A percentile compares a stretch with the other conserved stretches of the same genome.
These are phyloP conservation scores for Emiliania huxleyi DNA, from an alignment of 78 protist species.

Conservation along the genomic window DNA sequence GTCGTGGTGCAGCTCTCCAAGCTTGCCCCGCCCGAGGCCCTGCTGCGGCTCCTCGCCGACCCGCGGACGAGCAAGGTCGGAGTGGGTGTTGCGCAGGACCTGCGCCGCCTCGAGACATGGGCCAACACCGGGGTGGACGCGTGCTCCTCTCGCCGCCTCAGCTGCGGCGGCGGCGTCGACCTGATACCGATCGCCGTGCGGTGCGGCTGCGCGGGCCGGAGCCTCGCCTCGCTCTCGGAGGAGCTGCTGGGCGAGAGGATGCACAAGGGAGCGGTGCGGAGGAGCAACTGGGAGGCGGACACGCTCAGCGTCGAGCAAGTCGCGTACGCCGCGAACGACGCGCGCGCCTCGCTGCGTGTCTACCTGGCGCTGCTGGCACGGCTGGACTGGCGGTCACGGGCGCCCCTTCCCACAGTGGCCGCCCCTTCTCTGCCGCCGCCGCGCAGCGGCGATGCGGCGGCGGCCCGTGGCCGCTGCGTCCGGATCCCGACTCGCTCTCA, in stretches of 20 bases:
- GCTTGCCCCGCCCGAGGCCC: not conserved
- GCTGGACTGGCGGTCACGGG: not conserved
- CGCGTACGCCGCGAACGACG: not conserved
- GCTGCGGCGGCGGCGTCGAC: not conserved
- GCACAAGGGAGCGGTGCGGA: not conserved
- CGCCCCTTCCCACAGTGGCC: not conserved
- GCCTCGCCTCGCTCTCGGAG: not conserved
- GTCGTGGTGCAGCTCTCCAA: not conserved
- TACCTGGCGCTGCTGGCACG: not conserved
- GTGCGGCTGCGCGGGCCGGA: not conserved
- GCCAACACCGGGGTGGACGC: not conserved
- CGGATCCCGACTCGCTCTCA: too few relatives aligned
- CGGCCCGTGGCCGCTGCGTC: too few relatives aligned
- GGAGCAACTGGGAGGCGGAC: not conserved
- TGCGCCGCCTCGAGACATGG: not conserved
- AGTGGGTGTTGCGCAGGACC: not conserved
- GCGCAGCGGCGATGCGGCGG: too few relatives aligned
- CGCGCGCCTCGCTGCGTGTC: not conserved
- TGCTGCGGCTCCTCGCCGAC: not conserved
- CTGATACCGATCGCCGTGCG: not conserved
- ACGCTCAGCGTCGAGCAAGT: not conserved
- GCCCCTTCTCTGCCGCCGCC: too few relatives aligned
- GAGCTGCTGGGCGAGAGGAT: not conserved
- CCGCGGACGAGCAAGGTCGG: not conserved
- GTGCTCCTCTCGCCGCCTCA: not conserved